Percentiles rank a stretch among this genome's conserved stretches.
phyloP scores from a whole-genome alignment of 2,329 filamentous ascomycete genomes.

The Hymenoscyphus repandus region DNA sequence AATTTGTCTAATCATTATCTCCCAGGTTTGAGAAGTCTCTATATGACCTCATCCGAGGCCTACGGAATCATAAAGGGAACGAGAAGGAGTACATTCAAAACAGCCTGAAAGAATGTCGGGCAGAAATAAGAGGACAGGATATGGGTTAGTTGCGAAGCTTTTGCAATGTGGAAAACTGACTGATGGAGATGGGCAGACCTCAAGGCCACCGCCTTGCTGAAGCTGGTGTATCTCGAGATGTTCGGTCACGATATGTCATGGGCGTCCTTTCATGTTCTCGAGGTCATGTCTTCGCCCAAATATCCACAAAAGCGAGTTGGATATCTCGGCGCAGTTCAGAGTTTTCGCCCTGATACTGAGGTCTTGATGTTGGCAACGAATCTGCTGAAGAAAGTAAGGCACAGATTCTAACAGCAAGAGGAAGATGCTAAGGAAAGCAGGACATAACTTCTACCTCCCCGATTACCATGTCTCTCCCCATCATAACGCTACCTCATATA shows the following conservation, averaged over 20 bases:
- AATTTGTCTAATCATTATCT: neutral
- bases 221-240: conserved; percentile 98
- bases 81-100: conserved; percentile 95
- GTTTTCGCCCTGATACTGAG: conserved; percentile 90
- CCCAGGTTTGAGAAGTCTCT: conserved; percentile 97
- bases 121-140: conserved; percentile 87
- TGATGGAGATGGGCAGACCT: conserved; percentile 54
- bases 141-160: conserved; percentile 58
- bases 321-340: conserved; percentile 92
- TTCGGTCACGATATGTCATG: conserved; percentile 99
- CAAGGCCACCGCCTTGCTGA: conserved; percentile 92
- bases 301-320: conserved; percentile 94
- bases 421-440: conserved; percentile 33
- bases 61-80: conserved; percentile 91
- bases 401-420: neutral
- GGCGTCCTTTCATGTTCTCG: conserved; percentile 96
- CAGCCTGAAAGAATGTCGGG: conserved; percentile 89
- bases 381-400: conserved; percentile 77
- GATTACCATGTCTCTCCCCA: conserved; percentile 77
- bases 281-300: conserved; percentile 96
- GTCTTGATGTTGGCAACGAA: conserved; percentile 98
- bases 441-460: conserved; percentile 69
- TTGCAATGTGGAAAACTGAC: neutral
- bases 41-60: conserved; percentile 94
- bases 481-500: conserved; percentile 87